These are phyloP conservation scores for Microdochium paspali DNA, from an alignment of 2,329 filamentous ascomycete genomes.

Conservation along the genomic window DNA sequence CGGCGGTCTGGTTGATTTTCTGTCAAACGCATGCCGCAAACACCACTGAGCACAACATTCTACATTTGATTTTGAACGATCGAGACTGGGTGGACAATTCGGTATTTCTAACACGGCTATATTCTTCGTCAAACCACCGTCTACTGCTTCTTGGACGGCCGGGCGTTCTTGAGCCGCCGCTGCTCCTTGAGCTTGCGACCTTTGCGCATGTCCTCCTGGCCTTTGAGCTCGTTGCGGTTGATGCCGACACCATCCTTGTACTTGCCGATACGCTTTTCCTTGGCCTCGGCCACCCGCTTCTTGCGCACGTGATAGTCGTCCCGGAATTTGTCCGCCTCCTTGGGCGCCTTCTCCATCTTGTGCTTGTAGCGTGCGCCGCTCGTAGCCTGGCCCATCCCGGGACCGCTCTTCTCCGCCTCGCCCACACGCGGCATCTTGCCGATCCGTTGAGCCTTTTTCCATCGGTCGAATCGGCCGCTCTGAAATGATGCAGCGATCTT, in stretches of 20 bases:
- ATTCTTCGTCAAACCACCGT: too few species aligned
- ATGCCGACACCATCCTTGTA: conserved; percentile 67
- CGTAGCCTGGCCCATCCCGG: conserved; percentile 21
- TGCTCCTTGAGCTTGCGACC: conserved; percentile 68
- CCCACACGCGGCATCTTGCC: conserved; percentile 72
- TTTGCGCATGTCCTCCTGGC: conserved; percentile 76
- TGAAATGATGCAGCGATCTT: conserved; percentile 94
- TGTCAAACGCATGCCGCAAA: too few species aligned
- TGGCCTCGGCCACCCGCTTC: conserved; percentile 80
- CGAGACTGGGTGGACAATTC: too few species aligned
- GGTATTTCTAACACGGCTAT: too few species aligned
- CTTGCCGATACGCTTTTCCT: conserved; percentile 70
- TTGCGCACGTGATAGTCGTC: conserved; percentile 87
- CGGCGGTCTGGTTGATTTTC: too few species aligned
- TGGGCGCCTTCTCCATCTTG: conserved; percentile 79
- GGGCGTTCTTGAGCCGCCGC: conserved; percentile 77
- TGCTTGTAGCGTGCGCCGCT: conserved; percentile 65
- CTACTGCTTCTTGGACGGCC: conserved; percentile 55
- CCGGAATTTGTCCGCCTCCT: conserved; percentile 83
- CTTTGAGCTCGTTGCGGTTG: conserved; percentile 65
- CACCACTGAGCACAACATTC: too few species aligned
- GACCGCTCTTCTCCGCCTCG: conserved; percentile 56
- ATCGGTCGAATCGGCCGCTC: conserved; percentile 85
- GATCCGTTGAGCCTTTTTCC: conserved; percentile 80
- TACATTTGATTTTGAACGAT: too few species aligned